A percentile compares a stretch with the other conserved stretches of the same genome.
phyloP scores from a whole-genome alignment of 768 basidiomycete species.

The Leccinum broughii region DNA sequence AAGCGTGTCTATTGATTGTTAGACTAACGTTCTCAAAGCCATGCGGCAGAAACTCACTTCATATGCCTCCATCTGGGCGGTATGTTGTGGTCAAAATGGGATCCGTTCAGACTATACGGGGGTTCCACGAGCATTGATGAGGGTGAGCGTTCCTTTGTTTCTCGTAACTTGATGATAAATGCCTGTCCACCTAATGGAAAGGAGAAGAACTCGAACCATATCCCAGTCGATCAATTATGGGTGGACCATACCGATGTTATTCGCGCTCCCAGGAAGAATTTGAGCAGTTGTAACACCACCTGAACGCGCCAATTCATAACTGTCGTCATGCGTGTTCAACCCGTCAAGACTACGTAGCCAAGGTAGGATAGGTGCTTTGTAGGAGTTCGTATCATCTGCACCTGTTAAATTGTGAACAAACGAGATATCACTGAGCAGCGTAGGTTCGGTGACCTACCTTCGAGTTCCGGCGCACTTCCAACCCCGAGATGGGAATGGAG shows the following conservation, averaged over 20 bases:
- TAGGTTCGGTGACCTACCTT: constrained; percentile 20
- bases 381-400: constrained; percentile 57
- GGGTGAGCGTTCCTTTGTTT: constrained; percentile 47
- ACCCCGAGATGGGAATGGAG: constrained; percentile 51
- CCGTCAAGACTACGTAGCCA: constrained; percentile 54
- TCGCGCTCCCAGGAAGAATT: constrained; percentile 48
- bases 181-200: constrained; percentile 44
- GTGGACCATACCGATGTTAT: constrained; percentile 20
- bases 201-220: background rate
- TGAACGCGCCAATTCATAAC: constrained; percentile 41
- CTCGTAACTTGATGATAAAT: constrained; percentile 51
- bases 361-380: constrained; percentile 59
- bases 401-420: constrained; percentile 30
- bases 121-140: constrained; percentile 51
- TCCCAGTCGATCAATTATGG: background rate
- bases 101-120: constrained; percentile 41
- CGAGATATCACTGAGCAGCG: background rate
- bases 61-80: constrained; percentile 31
- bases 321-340: constrained; percentile 45
- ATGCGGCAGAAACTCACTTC: constrained; percentile 19
- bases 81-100: constrained; percentile 17
- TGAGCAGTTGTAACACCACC: constrained; percentile 51
- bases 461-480: constrained; percentile 33
- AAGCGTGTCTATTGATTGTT: constrained; percentile 35
- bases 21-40: background rate